Evolutionary conservation across 2,329 filamentous ascomycete species (phyloP), one percentile per base, ranked within the genome.

Genomic region (Colletotrichum cereale): DNA sequence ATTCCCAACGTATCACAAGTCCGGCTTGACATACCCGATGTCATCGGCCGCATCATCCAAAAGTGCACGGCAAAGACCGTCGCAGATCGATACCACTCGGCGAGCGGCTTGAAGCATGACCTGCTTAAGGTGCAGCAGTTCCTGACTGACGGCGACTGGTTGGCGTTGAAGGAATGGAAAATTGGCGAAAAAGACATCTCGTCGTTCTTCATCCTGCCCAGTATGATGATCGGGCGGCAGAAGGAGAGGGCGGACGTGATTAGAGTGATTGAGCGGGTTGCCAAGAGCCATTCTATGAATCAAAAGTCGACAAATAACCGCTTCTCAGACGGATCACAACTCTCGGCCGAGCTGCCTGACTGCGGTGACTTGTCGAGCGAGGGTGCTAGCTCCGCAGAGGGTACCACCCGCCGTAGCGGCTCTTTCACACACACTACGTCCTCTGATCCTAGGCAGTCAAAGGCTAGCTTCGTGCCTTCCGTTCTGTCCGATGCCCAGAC

Each of bases 31-130:
- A 86, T 97, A 7, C 96, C 96, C 0, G 93, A 97, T 69, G 92
- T 92, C 10, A 85, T 98, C 52, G 93, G 93, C 1, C 88, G 89
- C 40, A 92, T 98, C 53, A 94, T 98, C 50, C 92, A 96, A 78
- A 97, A 95, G 79, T 97, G 97, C 88, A 97, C 95, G 0, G 91
- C 94, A 72, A 97, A 97, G 81, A 93, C 91, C 71, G 93, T 97
- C 58, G 89, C 90, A 67, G 95, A 98, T 69, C 90, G 96, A 18
- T 98, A 98, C 79, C 92, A 97, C 77, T 97, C 94, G 7, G 92
- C 93, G 0, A 95, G 93, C 70, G 95, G 96, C 2, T 87, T 98
- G 70, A 94, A 94, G 75, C 87, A 93, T 77, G 96, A 98, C 79
- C 83, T 98, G 61, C 81, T 90, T 62, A 87, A 91, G 76, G 90